Evolutionary conservation across 805 yeast species (phyloP).

Genomic region (Tetrapisispora pingtungensis): DNA sequence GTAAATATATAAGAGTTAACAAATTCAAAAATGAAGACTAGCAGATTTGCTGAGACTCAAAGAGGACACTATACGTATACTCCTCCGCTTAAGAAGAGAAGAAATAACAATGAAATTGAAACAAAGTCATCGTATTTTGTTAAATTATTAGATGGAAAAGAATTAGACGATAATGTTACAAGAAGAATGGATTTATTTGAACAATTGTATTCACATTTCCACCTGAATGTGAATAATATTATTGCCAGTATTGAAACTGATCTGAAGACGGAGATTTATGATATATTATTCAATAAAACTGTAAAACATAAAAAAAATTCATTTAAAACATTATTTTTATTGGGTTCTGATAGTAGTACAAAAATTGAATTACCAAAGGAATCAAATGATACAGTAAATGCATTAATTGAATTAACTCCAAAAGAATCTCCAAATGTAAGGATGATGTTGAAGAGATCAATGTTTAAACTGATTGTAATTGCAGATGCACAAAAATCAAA

Average conservation of each 20-base stretch:
- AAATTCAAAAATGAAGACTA: not conserved
- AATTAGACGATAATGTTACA: slow-evolving; percentile 30
- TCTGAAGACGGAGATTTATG: slow-evolving; percentile 27
- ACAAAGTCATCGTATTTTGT: slow-evolving; percentile 30
- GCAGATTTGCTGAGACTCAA: slow-evolving; percentile 27
- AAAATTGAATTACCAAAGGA: slow-evolving; percentile 28
- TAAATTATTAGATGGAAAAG: slow-evolving; percentile 35
- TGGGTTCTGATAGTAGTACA: slow-evolving; percentile 37
- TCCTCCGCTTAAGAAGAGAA: slow-evolving; percentile 12
- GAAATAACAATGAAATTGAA: slow-evolving; percentile 4
- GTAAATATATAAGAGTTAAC: no score
- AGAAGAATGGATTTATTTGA: slow-evolving; percentile 35
- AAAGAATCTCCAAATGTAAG: slow-evolving; percentile 32
- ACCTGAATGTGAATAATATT: slow-evolving; percentile 23
- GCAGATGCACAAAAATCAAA: slow-evolving; percentile 13
- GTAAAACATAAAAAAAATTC: slow-evolving; percentile 2
- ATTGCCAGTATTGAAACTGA: slow-evolving; percentile 28
- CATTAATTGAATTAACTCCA: slow-evolving; percentile 29
- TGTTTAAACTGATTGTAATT: slow-evolving; percentile 24
- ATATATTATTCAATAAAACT: slow-evolving; percentile 13
- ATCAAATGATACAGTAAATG: slow-evolving; percentile 13
- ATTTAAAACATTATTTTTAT: slow-evolving; percentile 31
- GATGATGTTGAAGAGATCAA: slow-evolving; percentile 28
- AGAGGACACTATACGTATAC: slow-evolving; percentile 19
- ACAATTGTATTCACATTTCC: slow-evolving; percentile 26